These are phyloP conservation scores for Calycina marina DNA, from an alignment of 2,329 filamentous ascomycete genomes.

Conservation along the genomic window DNA sequence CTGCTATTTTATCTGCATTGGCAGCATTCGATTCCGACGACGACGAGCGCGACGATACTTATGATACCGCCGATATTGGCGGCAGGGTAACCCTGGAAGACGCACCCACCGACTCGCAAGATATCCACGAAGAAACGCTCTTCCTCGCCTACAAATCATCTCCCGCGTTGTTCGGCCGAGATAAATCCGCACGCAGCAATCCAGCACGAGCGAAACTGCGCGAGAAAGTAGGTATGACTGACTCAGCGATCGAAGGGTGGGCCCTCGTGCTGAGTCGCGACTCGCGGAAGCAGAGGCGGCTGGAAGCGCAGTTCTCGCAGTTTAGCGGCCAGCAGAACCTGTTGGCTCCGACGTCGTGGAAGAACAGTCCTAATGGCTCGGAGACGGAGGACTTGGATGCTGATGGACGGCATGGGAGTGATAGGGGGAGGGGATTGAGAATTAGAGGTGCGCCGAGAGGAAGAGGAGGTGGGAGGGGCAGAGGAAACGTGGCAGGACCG, in stretches of 20 bases:
- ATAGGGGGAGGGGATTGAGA: slow-evolving; percentile 31
- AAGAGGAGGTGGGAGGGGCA: slow-evolving; percentile 35
- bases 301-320: slow-evolving; percentile 56
- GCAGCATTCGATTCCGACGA: slow-evolving; percentile 86
- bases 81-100: slow-evolving; percentile 55
- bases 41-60: slow-evolving; percentile 93
- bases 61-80: slow-evolving; percentile 83
- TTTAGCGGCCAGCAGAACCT: slow-evolving; percentile 53
- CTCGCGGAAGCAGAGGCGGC: slow-evolving; percentile 46
- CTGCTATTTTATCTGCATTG: slow-evolving; percentile 75
- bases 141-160: slow-evolving; percentile 57
- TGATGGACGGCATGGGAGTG: slow-evolving; percentile 28
- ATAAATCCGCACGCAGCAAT: slow-evolving; percentile 41
- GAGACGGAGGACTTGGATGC: slow-evolving; percentile 42
- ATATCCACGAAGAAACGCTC: slow-evolving; percentile 53
- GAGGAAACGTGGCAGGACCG: slow-evolving; percentile 48
- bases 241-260: slow-evolving; percentile 92
- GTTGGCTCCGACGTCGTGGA: slow-evolving; percentile 52
- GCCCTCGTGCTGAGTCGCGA: slow-evolving; percentile 70
- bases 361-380: slow-evolving; percentile 34
- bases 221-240: slow-evolving; percentile 72
- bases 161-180: slow-evolving; percentile 52
- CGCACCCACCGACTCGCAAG: slow-evolving; percentile 29
- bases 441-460: slow-evolving; percentile 31
- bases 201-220: slow-evolving; percentile 33